Percentiles rank a stretch among this genome's conserved stretches.
phyloP scores from a whole-genome alignment of 345 rosid genomes.

The Lumnitzera racemosa region DNA sequence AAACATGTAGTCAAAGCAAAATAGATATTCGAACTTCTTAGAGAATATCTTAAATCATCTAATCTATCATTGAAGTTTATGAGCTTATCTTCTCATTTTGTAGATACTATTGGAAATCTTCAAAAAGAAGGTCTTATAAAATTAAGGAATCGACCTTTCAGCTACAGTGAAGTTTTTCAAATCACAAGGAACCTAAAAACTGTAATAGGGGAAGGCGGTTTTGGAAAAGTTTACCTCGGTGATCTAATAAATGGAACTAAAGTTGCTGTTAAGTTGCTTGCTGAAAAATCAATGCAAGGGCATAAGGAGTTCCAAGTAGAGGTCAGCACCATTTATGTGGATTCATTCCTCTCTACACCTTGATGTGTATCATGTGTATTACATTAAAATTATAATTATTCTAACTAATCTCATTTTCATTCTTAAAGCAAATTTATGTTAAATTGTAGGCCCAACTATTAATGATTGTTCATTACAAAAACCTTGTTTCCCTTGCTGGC shows the following conservation, averaged over 20 bases:
- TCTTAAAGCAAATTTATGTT: not conserved
- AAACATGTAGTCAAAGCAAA: too few species aligned
- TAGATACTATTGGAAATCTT: too few species aligned
- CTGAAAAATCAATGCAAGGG: slow-evolving; percentile 35
- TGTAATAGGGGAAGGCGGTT: slow-evolving; percentile 43
- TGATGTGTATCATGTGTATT: not conserved
- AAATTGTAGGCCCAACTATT: slow-evolving; percentile 32
- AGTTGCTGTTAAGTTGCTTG: slow-evolving; percentile 54
- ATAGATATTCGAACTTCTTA: too few species aligned
- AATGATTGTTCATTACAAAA: slow-evolving; percentile 39
- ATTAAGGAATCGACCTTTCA: slow-evolving; percentile 23
- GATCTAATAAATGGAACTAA: slow-evolving; percentile 24
- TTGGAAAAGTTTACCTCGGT: slow-evolving; percentile 45
- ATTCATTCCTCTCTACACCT: too few species aligned
- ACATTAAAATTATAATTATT: not conserved
- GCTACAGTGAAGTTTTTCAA: slow-evolving; percentile 22
- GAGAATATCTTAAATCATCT: too few species aligned
- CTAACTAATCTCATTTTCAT: not conserved
- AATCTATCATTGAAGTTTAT: too few species aligned
- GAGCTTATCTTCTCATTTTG: too few species aligned
- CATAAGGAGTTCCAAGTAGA: slow-evolving; percentile 37
- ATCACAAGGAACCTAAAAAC: slow-evolving; percentile 37
- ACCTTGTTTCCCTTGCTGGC: slow-evolving; percentile 37
- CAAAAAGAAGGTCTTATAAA: not conserved
- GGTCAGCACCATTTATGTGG: slow-evolving; percentile 11